These are phyloP conservation scores for Diaporthe sp. DNA, from an alignment of 2,329 filamentous ascomycete species.

Conservation along the genomic window DNA sequence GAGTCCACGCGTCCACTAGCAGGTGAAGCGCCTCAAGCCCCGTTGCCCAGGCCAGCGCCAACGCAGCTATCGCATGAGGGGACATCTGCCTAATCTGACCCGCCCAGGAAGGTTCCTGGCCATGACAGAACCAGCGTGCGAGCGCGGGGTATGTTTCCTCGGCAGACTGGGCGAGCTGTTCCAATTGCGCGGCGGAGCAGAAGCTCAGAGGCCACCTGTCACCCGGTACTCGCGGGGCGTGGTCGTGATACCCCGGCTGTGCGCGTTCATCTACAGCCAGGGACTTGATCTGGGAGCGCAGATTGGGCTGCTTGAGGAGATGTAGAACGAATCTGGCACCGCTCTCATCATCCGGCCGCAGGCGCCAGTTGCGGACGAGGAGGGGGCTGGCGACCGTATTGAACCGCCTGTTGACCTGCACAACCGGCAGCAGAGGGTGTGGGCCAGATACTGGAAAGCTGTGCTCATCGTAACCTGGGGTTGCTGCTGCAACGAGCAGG, in stretches of 20 bases:
- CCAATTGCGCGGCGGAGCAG: neutral
- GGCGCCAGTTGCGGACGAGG: neutral
- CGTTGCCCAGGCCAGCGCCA: neutral
- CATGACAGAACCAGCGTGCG: neutral
- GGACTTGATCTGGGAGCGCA: neutral
- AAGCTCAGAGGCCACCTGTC: neutral
- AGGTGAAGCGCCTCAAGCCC: neutral
- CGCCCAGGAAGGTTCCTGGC: neutral
- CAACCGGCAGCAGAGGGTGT: neutral
- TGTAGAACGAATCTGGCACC: neutral
- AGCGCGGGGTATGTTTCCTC: neutral
- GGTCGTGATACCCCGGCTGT: neutral
- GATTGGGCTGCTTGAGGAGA: neutral
- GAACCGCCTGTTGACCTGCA: conserved; percentile 1
- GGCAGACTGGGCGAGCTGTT: neutral
- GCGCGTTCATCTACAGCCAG: neutral
- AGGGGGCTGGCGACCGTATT: conserved; percentile 1
- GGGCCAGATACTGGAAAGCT: neutral
- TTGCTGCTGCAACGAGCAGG: neutral
- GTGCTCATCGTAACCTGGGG: neutral
- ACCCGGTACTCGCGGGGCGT: neutral
- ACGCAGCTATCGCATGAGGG: neutral
- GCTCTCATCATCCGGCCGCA: neutral
- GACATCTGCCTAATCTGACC: neutral
- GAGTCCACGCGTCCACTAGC: neutral